Evolutionary conservation across 805 yeast species (phyloP).

Genomic region (Barnettozyma botsteinii): DNA sequence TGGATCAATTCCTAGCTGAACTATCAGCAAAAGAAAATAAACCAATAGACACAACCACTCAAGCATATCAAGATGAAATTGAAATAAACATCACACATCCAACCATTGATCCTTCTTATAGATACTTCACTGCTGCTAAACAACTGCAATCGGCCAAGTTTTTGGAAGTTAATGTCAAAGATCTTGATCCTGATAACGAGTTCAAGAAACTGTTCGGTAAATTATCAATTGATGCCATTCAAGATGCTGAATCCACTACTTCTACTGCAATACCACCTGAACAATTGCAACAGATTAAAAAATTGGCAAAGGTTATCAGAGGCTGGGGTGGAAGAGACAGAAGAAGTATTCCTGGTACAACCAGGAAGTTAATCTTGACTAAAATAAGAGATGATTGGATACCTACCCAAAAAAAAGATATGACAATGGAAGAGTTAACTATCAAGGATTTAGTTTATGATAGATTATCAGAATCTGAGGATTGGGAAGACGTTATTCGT

Average conservation of each 20-base stretch:
- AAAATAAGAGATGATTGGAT: slow-evolving; percentile 77
- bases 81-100: slow-evolving; percentile 40
- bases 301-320: slow-evolving; percentile 44
- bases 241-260: slow-evolving; percentile 72
- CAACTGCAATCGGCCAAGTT: slow-evolving; percentile 35
- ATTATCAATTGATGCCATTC: slow-evolving; percentile 55
- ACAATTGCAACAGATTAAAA: slow-evolving; percentile 55
- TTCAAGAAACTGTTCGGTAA: slow-evolving; percentile 66
- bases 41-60: slow-evolving; percentile 20
- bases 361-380: slow-evolving; percentile 60
- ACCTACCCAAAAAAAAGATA: slow-evolving; percentile 59
- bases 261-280: slow-evolving; percentile 67
- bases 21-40: slow-evolving; percentile 26
- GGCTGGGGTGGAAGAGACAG: slow-evolving; percentile 86
- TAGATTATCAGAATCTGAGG: slow-evolving; percentile 30
- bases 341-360: slow-evolving; percentile 66
- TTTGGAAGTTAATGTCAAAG: slow-evolving; percentile 41
- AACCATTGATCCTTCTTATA: slow-evolving; percentile 20
- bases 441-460: slow-evolving; percentile 33
- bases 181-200: slow-evolving; percentile 74
- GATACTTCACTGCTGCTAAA: slow-evolving; percentile 41
- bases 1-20: slow-evolving; percentile 50
- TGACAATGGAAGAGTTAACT: slow-evolving; percentile 52
- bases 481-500: slow-evolving; percentile 46
- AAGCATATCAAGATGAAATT: slow-evolving; percentile 28